Percentiles rank a stretch among this genome's conserved stretches.
Evolutionary conservation across 768 basidiomycete species (phyloP).

Genomic region (Ephemerocybe angulata): DNA sequence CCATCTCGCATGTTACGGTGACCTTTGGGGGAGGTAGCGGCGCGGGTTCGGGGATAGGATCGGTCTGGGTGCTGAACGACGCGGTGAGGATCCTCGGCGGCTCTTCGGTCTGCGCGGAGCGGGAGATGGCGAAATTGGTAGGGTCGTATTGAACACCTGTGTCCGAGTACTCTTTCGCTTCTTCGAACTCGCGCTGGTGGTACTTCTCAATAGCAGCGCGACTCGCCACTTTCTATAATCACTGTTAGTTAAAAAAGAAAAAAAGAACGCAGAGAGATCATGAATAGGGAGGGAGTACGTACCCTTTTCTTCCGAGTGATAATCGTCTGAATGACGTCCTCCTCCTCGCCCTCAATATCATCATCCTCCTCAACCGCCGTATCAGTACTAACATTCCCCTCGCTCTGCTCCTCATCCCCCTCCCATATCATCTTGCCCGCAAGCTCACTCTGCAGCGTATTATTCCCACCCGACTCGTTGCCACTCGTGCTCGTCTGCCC

Average conservation of each 20-base stretch:
- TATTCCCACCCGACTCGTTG: constrained; percentile 58
- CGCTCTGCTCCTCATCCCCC: constrained; percentile 33
- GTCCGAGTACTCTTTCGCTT: constrained; percentile 74
- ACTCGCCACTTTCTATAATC: constrained; percentile 62
- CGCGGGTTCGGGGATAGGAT: constrained; percentile 28
- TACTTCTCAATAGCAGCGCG: constrained; percentile 31
- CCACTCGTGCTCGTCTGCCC: constrained; percentile 45
- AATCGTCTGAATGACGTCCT: constrained; percentile 77
- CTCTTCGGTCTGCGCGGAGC: constrained; percentile 60
- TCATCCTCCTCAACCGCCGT: constrained; percentile 43
- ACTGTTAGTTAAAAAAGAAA: too few species aligned
- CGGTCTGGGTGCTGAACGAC: constrained; percentile 58
- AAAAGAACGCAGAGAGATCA: not conserved
- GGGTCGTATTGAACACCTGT: constrained; percentile 68
- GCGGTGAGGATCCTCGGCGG: constrained; percentile 44
- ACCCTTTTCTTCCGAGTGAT: constrained; percentile 82
- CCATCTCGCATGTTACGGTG: constrained; percentile 40
- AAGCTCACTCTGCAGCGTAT: constrained; percentile 73
- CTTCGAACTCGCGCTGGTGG: constrained; percentile 44
- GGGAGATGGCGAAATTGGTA: constrained; percentile 43
- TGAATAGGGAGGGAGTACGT: constrained; percentile 17
- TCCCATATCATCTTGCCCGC: constrained; percentile 53
- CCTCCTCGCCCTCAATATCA: constrained; percentile 67
- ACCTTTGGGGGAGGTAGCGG: constrained; percentile 31
- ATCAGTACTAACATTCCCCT: constrained; percentile 23